Base-by-base conservation (phyloP, 208 protist species). In the Leishmania guyanensis region DNA sequence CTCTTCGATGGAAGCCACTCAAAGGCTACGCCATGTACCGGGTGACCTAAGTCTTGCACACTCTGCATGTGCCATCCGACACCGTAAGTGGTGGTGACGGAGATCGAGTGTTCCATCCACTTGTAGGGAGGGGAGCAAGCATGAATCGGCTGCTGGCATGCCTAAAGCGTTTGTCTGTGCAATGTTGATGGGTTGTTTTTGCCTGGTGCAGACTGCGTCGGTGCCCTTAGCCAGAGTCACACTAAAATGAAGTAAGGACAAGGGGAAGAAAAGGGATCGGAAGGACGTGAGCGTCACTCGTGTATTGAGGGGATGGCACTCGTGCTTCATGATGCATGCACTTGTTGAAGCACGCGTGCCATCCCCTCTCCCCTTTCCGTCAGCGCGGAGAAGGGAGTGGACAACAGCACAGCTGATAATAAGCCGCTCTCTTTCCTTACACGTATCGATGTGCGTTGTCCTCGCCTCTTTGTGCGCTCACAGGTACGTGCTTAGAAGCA, bases 1-100 rank as follows among this genome's bases (percentile, higher is more conserved):
- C 54, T 16, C 53, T 77, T 4, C 74, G 56, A 16, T 8, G 65
- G 54, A 77, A 65, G 22, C 53, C 74, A 5, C 74, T 65, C 10
- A 77, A 29, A 26, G 56, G 39, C 36, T 77, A 65, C 39, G 74
- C 74, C 20, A 22, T 77, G 39, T 62, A 50, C 36, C 56, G 36
- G 6, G 43, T 77, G n/a, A 1, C 10, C 26, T 73, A 73, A 73
- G 46, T 12, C 69, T 3, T 36, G 17, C 43, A 51, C 46, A 54
- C 53, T 73, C 14, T 12, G 46, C 14, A 54, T 54, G 20, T 51
- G 16, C 20, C 48, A 17, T 73, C 20, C 1, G 33, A 62, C n/a
- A 76, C 48, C 48, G 16, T 56, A 29, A 14, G 5, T 39, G 48
- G 48, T 26, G 51, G 72, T n/a, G 72, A 39, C 29, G 33, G 51